Evolutionary conservation across 257 asterid species (phyloP).

Genomic region (Solanum medicagineum): DNA sequence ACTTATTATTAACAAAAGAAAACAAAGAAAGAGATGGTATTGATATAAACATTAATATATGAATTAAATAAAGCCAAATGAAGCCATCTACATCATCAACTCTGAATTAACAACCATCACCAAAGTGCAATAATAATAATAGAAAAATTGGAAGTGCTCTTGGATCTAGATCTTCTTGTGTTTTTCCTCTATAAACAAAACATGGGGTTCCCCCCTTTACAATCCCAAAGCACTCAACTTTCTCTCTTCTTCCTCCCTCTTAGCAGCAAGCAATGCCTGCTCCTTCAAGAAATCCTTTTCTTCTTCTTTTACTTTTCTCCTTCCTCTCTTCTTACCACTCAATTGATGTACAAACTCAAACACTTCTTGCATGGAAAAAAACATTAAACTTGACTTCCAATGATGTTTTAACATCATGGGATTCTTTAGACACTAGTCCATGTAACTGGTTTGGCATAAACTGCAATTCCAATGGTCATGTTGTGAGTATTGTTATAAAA

Average conservation of each 20-base stretch:
- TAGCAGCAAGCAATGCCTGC: conserved; percentile 52
- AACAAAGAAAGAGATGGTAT: background rate
- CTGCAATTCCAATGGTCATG: conserved; percentile 50
- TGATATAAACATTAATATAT: background rate
- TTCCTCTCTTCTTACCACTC: conserved; percentile 26
- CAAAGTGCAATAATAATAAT: conserved; percentile 36
- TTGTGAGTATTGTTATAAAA: conserved; percentile 39
- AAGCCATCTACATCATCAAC: conserved; percentile 38
- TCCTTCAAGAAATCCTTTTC: conserved; percentile 18
- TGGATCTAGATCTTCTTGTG: conserved; percentile 75
- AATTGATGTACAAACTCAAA: conserved; percentile 51
- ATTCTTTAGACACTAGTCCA: conserved; percentile 32
- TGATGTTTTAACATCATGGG: conserved; percentile 47
- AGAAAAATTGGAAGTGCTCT: conserved; percentile 38
- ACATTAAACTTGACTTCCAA: conserved; percentile 26
- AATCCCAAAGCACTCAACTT: conserved; percentile 38
- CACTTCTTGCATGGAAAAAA: conserved; percentile 65
- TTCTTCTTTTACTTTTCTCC: conserved; percentile 10
- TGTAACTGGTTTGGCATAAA: conserved; percentile 71
- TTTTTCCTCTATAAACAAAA: conserved; percentile 58
- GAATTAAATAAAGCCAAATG: conserved; percentile 15
- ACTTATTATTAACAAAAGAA: background rate
- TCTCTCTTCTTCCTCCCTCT: conserved; percentile 13
- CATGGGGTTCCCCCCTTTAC: conserved; percentile 60
- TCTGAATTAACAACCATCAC: conserved; percentile 14